phyloP scores from a whole-genome alignment of 352 stramenopile genomes.

The Globisporangium yorkense region DNA sequence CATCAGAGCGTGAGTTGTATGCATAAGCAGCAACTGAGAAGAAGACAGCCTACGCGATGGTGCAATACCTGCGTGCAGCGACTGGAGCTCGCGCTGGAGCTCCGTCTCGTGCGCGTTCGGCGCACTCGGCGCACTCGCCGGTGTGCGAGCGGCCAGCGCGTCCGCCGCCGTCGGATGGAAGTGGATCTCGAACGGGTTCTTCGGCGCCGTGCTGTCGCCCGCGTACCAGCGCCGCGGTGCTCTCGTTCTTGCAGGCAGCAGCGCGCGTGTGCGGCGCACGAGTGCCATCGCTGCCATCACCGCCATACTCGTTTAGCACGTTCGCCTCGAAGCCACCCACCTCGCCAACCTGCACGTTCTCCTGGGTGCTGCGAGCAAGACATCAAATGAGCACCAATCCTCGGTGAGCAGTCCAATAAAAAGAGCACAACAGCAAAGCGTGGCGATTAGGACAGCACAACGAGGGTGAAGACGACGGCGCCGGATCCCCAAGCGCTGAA shows the following conservation, averaged over 20 bases:
- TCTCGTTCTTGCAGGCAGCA: background rate
- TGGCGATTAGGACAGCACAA: too few species aligned
- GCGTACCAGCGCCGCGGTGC: background rate
- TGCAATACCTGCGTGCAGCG: conserved; percentile 30
- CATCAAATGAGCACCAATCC: too few species aligned
- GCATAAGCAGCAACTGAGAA: background rate
- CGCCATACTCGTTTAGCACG: too few species aligned
- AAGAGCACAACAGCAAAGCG: too few species aligned
- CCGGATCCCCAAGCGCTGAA: too few species aligned
- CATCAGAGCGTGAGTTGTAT: background rate
- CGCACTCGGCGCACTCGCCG: background rate
- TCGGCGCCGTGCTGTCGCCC: background rate
- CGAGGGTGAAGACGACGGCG: too few species aligned
- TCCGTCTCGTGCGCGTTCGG: conserved; percentile 9
- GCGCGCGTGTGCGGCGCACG: too few species aligned
- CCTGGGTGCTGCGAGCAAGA: too few species aligned
- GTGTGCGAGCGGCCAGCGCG: conserved; percentile 3
- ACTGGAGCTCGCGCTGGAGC: conserved; percentile 31
- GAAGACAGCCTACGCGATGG: too few species aligned
- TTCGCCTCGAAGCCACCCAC: too few species aligned
- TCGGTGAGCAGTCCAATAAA: too few species aligned
- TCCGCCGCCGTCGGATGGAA: conserved; percentile 21
- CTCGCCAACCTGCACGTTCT: too few species aligned
- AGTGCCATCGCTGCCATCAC: background rate
- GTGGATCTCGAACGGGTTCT: conserved; percentile 53